Base-by-base conservation (phyloP, 805 yeast species). In the Metschnikowia shivogae region DNA sequence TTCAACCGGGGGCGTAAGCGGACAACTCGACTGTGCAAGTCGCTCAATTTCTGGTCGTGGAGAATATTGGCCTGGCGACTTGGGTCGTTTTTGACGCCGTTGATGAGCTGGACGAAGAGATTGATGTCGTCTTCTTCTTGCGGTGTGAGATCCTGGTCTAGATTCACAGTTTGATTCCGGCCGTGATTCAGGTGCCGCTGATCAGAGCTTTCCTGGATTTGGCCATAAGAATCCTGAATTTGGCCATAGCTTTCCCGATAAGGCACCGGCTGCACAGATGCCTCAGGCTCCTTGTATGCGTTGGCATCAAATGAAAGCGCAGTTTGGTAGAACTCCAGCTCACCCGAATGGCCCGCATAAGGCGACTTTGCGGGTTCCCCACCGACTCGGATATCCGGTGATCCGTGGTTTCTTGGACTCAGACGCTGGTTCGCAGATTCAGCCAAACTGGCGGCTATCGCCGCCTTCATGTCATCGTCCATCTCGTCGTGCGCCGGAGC, bases 371-470 rank as follows among this genome's bases (percentile, higher is more conserved):
- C 34, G 34, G 13, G 12, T 8, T 9, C n/a, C 8, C 10, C 27
- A 12, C 26, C 26, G 2, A 1, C 8, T 2, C 8, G 6, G 8
- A 22, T 5, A 22, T 30, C 29, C 22, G 33, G 34, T 12, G 11
- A 7, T 31, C 7, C 33, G 36, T 19, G 28, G 24, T 30, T 26
- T 14, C 40, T 11, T 24, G 7, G 7, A 52, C 56, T 52, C 84
- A 78, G 60, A 85, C 73, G 47, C 3, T 22, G 26, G 8, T 22
- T 22, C 26, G 26, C 26, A 5, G 26, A 22, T 22, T 90, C 97
- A 43, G 74, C 75, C 49, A 93, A 72, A 63, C 96, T 88, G 0
- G 96, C 96, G 12, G 86, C 96, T 46, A 93, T 92, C 0, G 98
- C 99, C 0, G 93, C 95, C 61, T 82, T 86, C 81, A 92, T 78